Base-by-base conservation (phyloP, 2,329 filamentous ascomycete species). In the Pseudocercospora eumusae region DNA sequence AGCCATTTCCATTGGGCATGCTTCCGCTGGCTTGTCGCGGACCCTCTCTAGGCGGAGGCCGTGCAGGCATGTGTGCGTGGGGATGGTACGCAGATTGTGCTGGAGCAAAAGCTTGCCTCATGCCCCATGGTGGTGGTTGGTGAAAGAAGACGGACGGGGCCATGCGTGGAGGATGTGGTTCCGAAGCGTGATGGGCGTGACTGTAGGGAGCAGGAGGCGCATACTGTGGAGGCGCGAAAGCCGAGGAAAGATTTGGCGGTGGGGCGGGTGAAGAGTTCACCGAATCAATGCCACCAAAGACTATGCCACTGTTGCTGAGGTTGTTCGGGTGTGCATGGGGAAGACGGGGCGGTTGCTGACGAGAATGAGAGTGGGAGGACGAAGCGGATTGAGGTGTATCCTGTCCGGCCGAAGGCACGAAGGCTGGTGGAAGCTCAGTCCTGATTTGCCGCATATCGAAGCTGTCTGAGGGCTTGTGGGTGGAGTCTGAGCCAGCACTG, bases 201-300 rank as follows among this genome's bases (percentile, higher is more conserved):
- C 64, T 61, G 40, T 64, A 62, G 23, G 67, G 64, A 40, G 63
- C 64, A 23, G 61, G 64, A 6, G 63, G 55, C 4, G 65, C 52
- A 33, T 64, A 62, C 13, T 56, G 63, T 31, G 64, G 67, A 52
- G 65, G 62, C 13, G 60, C 28, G 40, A 66, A 68, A 3, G 47
- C 63, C 27, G 70, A 71, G 31, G 65, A 65, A 7, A 64, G 53
- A 13, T 69, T 70, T 11, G 68, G 56, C 21, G 70, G 68, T 20
- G 70, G 71, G 4, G 75, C 76, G 5, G 76, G 76, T 2, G 78
- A 78, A 20, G 75, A 70, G 13, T 69, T 71, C 6, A 74, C 71
- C 20, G 77, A 78, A 23, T 76, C 70, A 18, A 72, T 70, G 23
- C 74, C 75, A 44, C 75, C 75, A 65, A 79, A 80, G 21, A 77